Evolutionary conservation across 768 basidiomycete genomes (phyloP), one percentile per base, ranked within the genome.

Genomic region (Psilocybe subaeruginosa): DNA sequence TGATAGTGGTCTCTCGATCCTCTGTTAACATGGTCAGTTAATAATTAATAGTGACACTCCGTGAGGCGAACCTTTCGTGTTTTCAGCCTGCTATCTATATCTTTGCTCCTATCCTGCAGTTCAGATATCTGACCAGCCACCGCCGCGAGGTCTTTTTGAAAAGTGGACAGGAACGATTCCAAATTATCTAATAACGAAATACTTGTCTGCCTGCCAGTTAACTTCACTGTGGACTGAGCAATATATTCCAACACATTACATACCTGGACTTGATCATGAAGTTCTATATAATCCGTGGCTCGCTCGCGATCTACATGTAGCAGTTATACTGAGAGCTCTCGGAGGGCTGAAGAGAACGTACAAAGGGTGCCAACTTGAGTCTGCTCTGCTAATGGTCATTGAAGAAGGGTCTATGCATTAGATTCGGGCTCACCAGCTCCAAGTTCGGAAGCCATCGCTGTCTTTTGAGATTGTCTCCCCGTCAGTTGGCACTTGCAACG

Each of bases 51-150:
- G 14, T 11, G 43, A 17, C 23, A 37, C 8, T 4, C 58, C 61
- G 33, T 17, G 43, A 52, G 11, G 77, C 86, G 54, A 68, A 97
- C 97, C 77, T 89, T 84, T 55, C 97, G 84, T 59, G 89, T 92
- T 72, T 89, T 91, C 59, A 99, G 81, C 60, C 90, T 85, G 61
- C 84, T 85, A 64, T 99, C 97, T 16, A 99, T 97, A 45, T 91
- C 91, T 65, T 92, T 91, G 71, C 94, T 96, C 35, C 93, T 83
- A 64, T 87, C 85, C 70, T 99, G 97, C 23, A 99, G 81, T 64
- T 98, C 94, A 1, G 93, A 91, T 72, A 99, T 97, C 72, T 99
- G 96, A 3, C 95, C 93, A 2, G 97, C 98, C 8, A 99, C 97
- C 1, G 90, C 89, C 4, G 94, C 92, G 19, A 99, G 81, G 73